phyloP scores from a whole-genome alignment of 768 basidiomycete genomes.

The Chalciporus sphaerocephalus region DNA sequence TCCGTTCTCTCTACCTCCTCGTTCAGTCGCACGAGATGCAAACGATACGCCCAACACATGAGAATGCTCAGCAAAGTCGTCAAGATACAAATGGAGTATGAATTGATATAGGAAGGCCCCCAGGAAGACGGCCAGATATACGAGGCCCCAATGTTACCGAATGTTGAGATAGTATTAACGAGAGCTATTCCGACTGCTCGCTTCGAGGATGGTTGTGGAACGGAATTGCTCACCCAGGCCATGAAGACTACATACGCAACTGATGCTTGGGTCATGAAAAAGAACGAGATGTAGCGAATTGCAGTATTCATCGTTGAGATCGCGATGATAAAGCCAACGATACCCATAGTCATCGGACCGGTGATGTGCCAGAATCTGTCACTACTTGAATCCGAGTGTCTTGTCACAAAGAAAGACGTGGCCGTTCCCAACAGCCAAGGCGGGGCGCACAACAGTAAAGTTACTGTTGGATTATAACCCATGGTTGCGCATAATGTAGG shows the following conservation, averaged over 20 bases:
- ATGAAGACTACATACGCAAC: constrained; percentile 64
- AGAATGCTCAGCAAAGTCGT: constrained; percentile 46
- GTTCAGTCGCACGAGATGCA: constrained; percentile 41
- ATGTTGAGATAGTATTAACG: constrained; percentile 72
- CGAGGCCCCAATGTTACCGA: constrained; percentile 79
- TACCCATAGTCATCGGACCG: constrained; percentile 48
- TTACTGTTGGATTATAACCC: constrained; percentile 56
- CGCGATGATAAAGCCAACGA: constrained; percentile 63
- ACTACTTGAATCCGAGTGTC: constrained; percentile 65
- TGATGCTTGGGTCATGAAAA: constrained; percentile 71
- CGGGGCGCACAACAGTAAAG: constrained; percentile 71
- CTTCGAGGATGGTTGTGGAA: constrained; percentile 78
- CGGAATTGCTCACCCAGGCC: constrained; percentile 48
- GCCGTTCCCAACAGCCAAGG: constrained; percentile 63
- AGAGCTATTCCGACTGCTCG: constrained; percentile 80
- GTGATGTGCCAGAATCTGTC: constrained; percentile 74
- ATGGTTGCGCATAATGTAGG: constrained; percentile 71
- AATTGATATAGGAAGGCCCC: constrained; percentile 65
- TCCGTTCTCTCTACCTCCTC: constrained; percentile 35
- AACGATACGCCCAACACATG: constrained; percentile 46
- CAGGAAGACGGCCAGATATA: constrained; percentile 64
- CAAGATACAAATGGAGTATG: constrained; percentile 71
- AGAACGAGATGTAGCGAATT: constrained; percentile 62
- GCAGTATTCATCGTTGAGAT: constrained; percentile 57
- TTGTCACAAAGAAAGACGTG: constrained; percentile 52